Conservation (phyloP, 2,329 filamentous ascomycete genomes). For the Acrodontium crateriforme region DNA sequence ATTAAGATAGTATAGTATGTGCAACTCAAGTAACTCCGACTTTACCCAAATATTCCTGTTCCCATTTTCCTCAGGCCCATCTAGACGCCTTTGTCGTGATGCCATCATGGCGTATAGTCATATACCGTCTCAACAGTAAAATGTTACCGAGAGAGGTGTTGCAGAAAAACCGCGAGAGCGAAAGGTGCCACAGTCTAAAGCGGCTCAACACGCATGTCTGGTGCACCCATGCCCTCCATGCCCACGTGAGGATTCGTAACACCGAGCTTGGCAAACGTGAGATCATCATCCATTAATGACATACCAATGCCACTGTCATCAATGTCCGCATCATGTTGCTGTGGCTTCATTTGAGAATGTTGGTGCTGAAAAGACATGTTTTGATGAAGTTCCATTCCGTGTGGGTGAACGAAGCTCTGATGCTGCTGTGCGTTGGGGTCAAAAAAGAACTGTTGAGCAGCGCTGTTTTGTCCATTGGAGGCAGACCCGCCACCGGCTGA, state of each 20-base stretch:
- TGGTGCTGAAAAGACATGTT: slow-evolving; percentile 1
- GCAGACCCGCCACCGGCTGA: slow-evolving; percentile 5
- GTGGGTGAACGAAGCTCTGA: slow-evolving; percentile 3
- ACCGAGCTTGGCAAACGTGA: slow-evolving; percentile 11
- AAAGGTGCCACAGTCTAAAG: neutral
- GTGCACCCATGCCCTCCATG: slow-evolving; percentile 3
- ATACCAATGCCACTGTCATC: slow-evolving; percentile 27
- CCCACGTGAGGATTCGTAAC: slow-evolving; percentile 1
- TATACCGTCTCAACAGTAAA: too few species aligned
- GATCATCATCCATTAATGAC: slow-evolving; percentile 22
- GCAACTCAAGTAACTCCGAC: too few species aligned
- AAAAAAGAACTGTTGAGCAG: slow-evolving; percentile 6
- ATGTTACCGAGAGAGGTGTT: too few species aligned
- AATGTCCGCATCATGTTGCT: slow-evolving; percentile 17
- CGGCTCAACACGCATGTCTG: neutral
- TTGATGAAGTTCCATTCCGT: slow-evolving; percentile 6
- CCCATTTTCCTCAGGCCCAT: too few species aligned
- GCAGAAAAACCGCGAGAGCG: neutral
- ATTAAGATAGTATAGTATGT: too few species aligned
- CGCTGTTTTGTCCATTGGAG: slow-evolving; percentile 5
- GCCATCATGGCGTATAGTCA: too few species aligned
- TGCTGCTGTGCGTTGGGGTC: slow-evolving; percentile 8
- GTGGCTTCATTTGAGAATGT: slow-evolving; percentile 2
- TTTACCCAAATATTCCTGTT: too few species aligned
- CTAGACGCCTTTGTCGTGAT: too few species aligned